These are phyloP conservation scores for Cyclocybe cylindracea DNA, from an alignment of 768 basidiomycete genomes.

Conservation along the genomic window DNA sequence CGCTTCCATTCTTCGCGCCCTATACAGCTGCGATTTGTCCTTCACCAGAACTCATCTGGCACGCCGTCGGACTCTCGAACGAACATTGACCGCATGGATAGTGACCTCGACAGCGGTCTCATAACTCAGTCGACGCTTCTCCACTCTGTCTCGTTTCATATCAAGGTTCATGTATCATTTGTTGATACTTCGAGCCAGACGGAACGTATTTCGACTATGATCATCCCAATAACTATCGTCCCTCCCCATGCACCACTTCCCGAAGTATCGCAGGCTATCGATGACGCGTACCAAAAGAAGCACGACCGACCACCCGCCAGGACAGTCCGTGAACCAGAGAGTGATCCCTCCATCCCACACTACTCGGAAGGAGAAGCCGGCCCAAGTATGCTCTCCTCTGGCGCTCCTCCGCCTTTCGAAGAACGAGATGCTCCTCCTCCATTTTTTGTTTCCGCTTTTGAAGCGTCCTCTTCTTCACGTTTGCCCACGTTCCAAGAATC, in stretches of 20 bases:
- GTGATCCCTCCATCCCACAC: constrained; percentile 57
- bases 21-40: constrained; percentile 76
- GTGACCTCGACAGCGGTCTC: constrained; percentile 66
- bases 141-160: constrained; percentile 78
- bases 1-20: constrained; percentile 80
- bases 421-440: constrained; percentile 83
- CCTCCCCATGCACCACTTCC: constrained; percentile 80
- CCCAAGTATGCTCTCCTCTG: constrained; percentile 63
- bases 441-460: constrained; percentile 56
- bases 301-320: constrained; percentile 78
- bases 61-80: constrained; percentile 50
- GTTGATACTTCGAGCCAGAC: constrained; percentile 68
- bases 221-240: constrained; percentile 71
- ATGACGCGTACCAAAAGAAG: constrained; percentile 83
- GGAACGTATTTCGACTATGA: constrained; percentile 63
- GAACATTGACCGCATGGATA: constrained; percentile 49
- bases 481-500: constrained; percentile 82
- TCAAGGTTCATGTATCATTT: constrained; percentile 77
- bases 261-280: constrained; percentile 70
- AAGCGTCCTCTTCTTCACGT: constrained; percentile 57
- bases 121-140: constrained; percentile 83
- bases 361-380: constrained; percentile 76
- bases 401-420: constrained; percentile 83
- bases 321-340: constrained; percentile 71
- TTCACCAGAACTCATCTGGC: constrained; percentile 63